A percentile compares a stretch with the other conserved stretches of the same genome.
These are phyloP conservation scores for Spiromastix sp. DNA, from an alignment of 2,329 filamentous ascomycete species.

Conservation along the genomic window DNA sequence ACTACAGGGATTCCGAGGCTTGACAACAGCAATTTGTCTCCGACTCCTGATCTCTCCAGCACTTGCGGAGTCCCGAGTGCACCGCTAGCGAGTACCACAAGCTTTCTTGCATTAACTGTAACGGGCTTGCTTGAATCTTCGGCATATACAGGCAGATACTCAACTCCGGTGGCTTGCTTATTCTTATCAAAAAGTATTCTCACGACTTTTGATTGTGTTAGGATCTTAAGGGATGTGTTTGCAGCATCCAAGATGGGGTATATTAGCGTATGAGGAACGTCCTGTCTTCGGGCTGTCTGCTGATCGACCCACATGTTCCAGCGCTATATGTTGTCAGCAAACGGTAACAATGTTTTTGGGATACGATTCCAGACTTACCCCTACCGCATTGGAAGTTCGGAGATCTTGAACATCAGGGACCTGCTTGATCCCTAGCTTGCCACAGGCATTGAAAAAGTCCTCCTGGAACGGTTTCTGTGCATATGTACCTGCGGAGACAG, in stretches of 20 bases:
- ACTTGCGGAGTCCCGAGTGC: slow-evolving; percentile 39
- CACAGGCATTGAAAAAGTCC: slow-evolving; percentile 11
- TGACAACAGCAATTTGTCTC: slow-evolving; percentile 40
- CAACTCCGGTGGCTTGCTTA: slow-evolving; percentile 47
- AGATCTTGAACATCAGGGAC: slow-evolving; percentile 11
- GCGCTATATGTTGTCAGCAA: slow-evolving; percentile 9
- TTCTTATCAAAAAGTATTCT: slow-evolving; percentile 44
- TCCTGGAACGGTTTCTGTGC: slow-evolving; percentile 9
- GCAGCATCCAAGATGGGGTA: slow-evolving; percentile 12
- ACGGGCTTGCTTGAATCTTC: slow-evolving; percentile 26
- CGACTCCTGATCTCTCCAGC: slow-evolving; percentile 54
- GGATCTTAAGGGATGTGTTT: slow-evolving; percentile 39
- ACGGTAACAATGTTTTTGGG: too few relatives aligned
- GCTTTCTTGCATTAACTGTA: slow-evolving; percentile 42
- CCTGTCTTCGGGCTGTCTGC: slow-evolving; percentile 11
- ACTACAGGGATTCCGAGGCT: slow-evolving; percentile 37
- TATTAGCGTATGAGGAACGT: slow-evolving; percentile 11
- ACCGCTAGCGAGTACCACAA: slow-evolving; percentile 41
- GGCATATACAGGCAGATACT: slow-evolving; percentile 43
- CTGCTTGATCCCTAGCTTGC: slow-evolving; percentile 7
- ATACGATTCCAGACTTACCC: too few relatives aligned
- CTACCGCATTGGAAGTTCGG: slow-evolving; percentile 11
- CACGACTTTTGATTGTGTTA: slow-evolving; percentile 47
- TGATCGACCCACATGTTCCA: slow-evolving; percentile 14
- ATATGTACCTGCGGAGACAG: slow-evolving; percentile 11